A percentile compares a stretch with the other conserved stretches of the same genome.
phyloP scores from a whole-genome alignment of 257 asterid species.

The Fraxinus americana region DNA sequence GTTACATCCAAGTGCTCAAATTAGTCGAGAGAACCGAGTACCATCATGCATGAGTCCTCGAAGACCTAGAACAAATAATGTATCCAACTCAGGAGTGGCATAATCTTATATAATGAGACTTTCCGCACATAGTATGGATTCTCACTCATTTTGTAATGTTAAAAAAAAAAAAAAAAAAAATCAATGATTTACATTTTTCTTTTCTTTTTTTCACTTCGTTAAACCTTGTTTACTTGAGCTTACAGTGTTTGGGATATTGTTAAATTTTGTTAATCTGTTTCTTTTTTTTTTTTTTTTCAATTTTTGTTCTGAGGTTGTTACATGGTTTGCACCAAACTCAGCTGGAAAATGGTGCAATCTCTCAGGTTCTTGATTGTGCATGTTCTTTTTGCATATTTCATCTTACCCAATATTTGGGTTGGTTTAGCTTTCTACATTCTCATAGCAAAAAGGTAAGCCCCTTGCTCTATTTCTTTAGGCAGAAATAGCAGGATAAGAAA shows the following conservation, averaged over 20 bases:
- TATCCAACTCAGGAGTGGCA: slow-evolving; percentile 20
- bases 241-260: background rate
- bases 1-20: slow-evolving; percentile 41
- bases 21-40: slow-evolving; percentile 31
- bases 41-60: slow-evolving; percentile 32
- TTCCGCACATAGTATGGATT: slow-evolving; percentile 4
- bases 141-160: slow-evolving; percentile 18
- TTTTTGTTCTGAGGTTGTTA: background rate
- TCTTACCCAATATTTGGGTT: no score
- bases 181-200: background rate
- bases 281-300: no score
- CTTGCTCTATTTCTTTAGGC: no score
- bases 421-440: no score
- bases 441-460: no score
- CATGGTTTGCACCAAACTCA: background rate
- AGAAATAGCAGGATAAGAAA: no score
- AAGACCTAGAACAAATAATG: slow-evolving; percentile 29
- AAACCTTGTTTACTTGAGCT: background rate
- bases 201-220: background rate
- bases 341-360: background rate
- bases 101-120: slow-evolving; percentile 5
- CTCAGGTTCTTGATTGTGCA: background rate
- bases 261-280: background rate
- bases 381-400: background rate
- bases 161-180: background rate